These are phyloP conservation scores for Fulvia fulva DNA, from an alignment of 2,329 filamentous ascomycete species.

Conservation along the genomic window DNA sequence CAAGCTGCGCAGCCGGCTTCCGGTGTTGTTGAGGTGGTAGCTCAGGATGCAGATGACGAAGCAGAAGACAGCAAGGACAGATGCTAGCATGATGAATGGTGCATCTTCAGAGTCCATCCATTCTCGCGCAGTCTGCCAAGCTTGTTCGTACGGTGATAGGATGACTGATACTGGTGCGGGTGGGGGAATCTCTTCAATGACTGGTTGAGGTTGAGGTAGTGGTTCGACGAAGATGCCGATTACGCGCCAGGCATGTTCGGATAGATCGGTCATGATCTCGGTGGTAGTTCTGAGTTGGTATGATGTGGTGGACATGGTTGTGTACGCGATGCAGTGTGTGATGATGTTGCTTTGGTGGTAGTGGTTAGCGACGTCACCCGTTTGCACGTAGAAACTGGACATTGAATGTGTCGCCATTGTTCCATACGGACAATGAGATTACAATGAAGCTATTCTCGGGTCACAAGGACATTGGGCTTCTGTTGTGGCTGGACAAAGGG, in stretches of 20 bases:
- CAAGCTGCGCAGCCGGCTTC: background rate
- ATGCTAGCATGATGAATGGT: background rate
- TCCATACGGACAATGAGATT: too few species aligned
- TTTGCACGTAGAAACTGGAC: too few species aligned
- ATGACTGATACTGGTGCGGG: background rate
- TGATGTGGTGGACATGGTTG: background rate
- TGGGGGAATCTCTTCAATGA: background rate
- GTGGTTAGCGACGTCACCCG: too few species aligned
- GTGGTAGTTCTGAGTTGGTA: background rate
- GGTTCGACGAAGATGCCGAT: background rate
- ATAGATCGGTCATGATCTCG: background rate
- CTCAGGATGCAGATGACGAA: background rate
- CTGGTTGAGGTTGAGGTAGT: background rate
- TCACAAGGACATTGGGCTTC: too few species aligned
- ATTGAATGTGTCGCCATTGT: too few species aligned
- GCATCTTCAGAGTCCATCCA: background rate
- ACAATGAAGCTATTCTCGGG: too few species aligned
- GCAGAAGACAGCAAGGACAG: background rate
- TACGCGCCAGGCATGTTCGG: background rate
- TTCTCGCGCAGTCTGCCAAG: background rate
- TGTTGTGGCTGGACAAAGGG: too few species aligned
- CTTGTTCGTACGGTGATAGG: background rate
- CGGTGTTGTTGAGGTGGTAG: background rate
- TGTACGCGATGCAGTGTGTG: too few species aligned
- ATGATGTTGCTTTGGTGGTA: too few species aligned